Percentiles rank a stretch among this genome's conserved stretches.
These are phyloP conservation scores for Fragilaria crotonensis DNA, from an alignment of 108 stramenopile species.

Conservation along the genomic window DNA sequence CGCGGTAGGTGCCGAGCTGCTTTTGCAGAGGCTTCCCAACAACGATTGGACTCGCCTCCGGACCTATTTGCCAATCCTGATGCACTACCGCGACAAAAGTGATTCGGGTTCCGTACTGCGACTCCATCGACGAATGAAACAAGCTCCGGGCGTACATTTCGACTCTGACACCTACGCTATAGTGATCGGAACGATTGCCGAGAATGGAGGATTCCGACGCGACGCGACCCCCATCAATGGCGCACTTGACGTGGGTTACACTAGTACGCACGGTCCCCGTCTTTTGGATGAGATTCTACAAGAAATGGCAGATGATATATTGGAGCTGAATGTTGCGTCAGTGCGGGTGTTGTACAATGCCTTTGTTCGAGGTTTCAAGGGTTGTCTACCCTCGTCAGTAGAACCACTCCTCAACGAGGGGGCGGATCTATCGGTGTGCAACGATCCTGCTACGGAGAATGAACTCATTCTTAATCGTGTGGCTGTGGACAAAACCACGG, in stretches of 20 bases:
- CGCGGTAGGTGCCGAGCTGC: slow-evolving; percentile 56
- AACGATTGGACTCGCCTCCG: slow-evolving; percentile 49
- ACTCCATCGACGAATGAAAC: slow-evolving; percentile 58
- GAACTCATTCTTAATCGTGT: slow-evolving; percentile 60
- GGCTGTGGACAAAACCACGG: slow-evolving; percentile 41
- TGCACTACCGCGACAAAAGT: slow-evolving; percentile 45
- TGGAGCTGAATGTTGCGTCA: slow-evolving; percentile 69
- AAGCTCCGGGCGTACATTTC: slow-evolving; percentile 32
- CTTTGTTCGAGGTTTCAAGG: slow-evolving; percentile 41
- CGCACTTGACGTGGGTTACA: slow-evolving; percentile 37
- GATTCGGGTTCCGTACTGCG: slow-evolving; percentile 47
- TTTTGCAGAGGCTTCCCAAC: slow-evolving; percentile 40
- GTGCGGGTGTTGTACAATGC: slow-evolving; percentile 70
- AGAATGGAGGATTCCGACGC: slow-evolving; percentile 53
- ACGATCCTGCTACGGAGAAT: slow-evolving; percentile 31
- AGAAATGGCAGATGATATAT: slow-evolving; percentile 62
- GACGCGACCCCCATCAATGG: slow-evolving; percentile 43
- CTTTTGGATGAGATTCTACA: slow-evolving; percentile 61
- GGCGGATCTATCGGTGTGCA: slow-evolving; percentile 32
- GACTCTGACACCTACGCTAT: slow-evolving; percentile 70
- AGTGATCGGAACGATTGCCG: slow-evolving; percentile 54
- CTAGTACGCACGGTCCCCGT: slow-evolving; percentile 33
- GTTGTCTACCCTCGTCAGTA: slow-evolving; percentile 7
- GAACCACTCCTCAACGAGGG: slow-evolving; percentile 44
- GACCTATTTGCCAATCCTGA: slow-evolving; percentile 70